Evolutionary conservation across 305 asterid genomes (phyloP).

Genomic region (Plantago coronopus): DNA sequence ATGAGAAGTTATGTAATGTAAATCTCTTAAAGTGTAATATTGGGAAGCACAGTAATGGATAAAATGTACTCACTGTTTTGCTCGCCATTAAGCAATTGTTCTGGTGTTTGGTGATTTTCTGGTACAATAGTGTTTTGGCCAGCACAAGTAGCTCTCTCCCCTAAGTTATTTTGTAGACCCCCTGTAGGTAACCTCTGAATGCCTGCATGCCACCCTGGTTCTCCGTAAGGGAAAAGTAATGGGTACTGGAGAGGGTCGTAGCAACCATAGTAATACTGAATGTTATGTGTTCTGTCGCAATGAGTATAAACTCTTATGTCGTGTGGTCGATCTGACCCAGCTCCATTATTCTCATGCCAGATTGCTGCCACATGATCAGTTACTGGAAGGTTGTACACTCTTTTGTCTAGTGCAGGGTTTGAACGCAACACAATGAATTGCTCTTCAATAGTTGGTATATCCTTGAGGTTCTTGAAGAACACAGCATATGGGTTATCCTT

Average conservation of each 20-base stretch:
- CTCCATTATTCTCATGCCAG: no score
- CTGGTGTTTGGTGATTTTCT: neutral
- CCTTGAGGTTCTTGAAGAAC: neutral
- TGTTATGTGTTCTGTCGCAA: no score
- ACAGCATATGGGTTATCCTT: neutral
- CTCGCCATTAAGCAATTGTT: neutral
- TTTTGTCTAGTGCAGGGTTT: neutral
- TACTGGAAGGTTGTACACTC: neutral
- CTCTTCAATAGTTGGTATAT: neutral
- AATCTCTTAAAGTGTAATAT: neutral
- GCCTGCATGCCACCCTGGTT: neutral
- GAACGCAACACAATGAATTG: neutral
- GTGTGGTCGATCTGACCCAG: no score
- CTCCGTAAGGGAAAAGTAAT: neutral
- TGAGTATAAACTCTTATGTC: no score
- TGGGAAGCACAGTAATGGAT: no score
- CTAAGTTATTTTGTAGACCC: neutral
- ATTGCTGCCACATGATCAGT: no score
- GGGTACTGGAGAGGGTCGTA: neutral
- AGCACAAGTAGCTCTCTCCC: neutral
- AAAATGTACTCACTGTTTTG: neutral
- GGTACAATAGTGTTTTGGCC: neutral
- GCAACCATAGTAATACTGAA: no score
- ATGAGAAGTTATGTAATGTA: neutral
- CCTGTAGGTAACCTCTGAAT: neutral